Evolutionary conservation across 345 rosid species (phyloP), one percentile per base, ranked within the genome.

Genomic region (Raphanus raphanistrum): DNA sequence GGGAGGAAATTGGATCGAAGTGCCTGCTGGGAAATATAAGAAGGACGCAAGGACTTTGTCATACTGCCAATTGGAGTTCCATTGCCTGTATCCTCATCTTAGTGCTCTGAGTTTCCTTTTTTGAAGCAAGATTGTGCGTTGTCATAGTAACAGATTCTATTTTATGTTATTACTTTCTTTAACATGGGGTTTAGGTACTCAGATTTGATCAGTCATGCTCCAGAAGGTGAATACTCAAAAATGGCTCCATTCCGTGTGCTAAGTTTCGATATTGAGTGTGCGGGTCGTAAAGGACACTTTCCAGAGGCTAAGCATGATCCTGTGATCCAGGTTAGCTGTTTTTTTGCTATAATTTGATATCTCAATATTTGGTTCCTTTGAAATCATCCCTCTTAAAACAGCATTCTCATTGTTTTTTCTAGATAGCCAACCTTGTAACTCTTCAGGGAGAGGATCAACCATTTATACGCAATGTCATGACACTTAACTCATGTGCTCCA

Each of bases 1-100:
- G 66, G 99, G 99, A 70, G 99, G 99, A 67, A 95, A 95, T 64
- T 95, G 99, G 99, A 95, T 95, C 72, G 97, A 95, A 89, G 86
- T 91, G 45, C 90, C 97, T 66, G 79, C 87, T 83, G 96, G 94
- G 16, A 92, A 89, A 80, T 92, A 92, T 79, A 87, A 76, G 84
- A 92, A 82, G 86, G 77, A 87, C 17, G 68, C 85, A 43, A 92
- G 82, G 84, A 86, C 75, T 78, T 80, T 89, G 80, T 82, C 99
- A 63, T 80, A 88, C 75, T 91, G 98, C 84, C 98, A 92, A 68
- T 74, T 92, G 82, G 99, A 95, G 88, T 87, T 92, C 29, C 90
- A 92, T 82, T 95, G 98, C 90, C 64, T 92, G 99, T 95, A 95
- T 92, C 96, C 92, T 89, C 29, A 27, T 72, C 36, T 69, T 41